These are phyloP conservation scores for Geotrichum fermentans DNA, from an alignment of 1,139 yeast species.

Conservation along the genomic window DNA sequence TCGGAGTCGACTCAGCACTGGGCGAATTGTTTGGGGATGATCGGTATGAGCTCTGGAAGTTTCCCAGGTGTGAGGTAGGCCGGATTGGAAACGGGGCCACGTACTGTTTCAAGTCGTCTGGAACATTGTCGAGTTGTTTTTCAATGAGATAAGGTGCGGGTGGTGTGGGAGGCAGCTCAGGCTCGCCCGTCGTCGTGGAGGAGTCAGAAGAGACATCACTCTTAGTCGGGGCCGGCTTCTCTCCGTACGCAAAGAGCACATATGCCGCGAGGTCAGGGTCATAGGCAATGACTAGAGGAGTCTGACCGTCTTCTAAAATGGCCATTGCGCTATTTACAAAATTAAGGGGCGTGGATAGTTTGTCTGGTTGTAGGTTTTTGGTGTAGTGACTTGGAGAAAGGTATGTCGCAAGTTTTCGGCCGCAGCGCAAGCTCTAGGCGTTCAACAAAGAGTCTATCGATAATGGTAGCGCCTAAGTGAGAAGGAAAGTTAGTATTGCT, in stretches of 20 bases:
- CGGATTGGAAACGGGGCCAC: slow-evolving; percentile 20
- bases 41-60: neutral
- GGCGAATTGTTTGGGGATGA: neutral
- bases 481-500: too few species aligned
- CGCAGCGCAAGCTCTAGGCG: too few species aligned
- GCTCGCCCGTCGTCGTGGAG: neutral
- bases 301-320: neutral
- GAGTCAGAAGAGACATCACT: neutral
- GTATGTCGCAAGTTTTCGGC: too few species aligned
- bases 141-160: slow-evolving; percentile 18
- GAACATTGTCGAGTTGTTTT: slow-evolving; percentile 19
- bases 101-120: slow-evolving; percentile 18
- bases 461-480: too few species aligned
- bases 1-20: neutral
- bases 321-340: neutral
- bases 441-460: too few species aligned
- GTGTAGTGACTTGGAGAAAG: too few species aligned
- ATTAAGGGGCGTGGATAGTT: neutral
- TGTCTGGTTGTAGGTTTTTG: neutral
- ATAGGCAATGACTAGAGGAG: slow-evolving; percentile 2
- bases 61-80: neutral
- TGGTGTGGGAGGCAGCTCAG: neutral
- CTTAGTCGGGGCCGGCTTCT: neutral
- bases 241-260: slow-evolving; percentile 13
- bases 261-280: neutral